Evolutionary conservation across 2,329 filamentous ascomycete genomes (phyloP).

Genomic region (Ophiostoma australiae): DNA sequence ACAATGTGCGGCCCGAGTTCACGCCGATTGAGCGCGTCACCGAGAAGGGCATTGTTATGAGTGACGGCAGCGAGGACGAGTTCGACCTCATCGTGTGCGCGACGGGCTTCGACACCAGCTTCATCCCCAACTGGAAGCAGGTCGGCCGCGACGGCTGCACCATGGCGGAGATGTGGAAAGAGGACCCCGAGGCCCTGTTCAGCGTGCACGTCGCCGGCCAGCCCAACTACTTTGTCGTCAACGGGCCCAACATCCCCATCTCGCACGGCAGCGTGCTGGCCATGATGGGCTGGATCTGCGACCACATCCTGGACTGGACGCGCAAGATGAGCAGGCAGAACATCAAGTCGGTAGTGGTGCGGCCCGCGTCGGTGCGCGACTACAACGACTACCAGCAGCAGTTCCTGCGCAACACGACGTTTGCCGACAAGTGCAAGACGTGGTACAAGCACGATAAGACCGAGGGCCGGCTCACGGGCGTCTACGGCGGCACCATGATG

Average conservation of each 20-base stretch:
- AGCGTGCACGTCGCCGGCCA: conserved; percentile 13
- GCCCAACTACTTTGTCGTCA: conserved; percentile 24
- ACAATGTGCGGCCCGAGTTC: conserved; percentile 42
- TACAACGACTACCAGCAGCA: conserved; percentile 29
- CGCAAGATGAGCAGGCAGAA: conserved; percentile 30
- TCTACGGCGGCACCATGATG: conserved; percentile 27
- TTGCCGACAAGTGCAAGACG: conserved; percentile 30
- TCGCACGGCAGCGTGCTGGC: conserved; percentile 19
- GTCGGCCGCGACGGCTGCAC: conserved; percentile 16
- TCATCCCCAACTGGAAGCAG: conserved; percentile 33
- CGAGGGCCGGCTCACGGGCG: conserved; percentile 29
- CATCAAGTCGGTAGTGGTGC: conserved; percentile 29
- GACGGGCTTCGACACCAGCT: conserved; percentile 36
- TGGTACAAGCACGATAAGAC: conserved; percentile 31
- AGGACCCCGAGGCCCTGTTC: conserved; percentile 15
- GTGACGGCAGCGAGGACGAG: conserved; percentile 30
- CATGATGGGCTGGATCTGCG: conserved; percentile 18
- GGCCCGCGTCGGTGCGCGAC: conserved; percentile 2
- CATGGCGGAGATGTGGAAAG: conserved; percentile 25
- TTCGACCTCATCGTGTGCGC: conserved; percentile 34
- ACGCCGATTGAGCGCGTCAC: conserved; percentile 38
- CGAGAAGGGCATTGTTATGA: conserved; percentile 31
- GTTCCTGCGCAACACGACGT: conserved; percentile 34
- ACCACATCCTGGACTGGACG: conserved; percentile 20
- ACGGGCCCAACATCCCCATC: conserved; percentile 21